Percentiles rank a stretch among this genome's conserved stretches.
Conservation (phyloP, 139 green algal genomes). For the Chlorella sp. region DNA sequence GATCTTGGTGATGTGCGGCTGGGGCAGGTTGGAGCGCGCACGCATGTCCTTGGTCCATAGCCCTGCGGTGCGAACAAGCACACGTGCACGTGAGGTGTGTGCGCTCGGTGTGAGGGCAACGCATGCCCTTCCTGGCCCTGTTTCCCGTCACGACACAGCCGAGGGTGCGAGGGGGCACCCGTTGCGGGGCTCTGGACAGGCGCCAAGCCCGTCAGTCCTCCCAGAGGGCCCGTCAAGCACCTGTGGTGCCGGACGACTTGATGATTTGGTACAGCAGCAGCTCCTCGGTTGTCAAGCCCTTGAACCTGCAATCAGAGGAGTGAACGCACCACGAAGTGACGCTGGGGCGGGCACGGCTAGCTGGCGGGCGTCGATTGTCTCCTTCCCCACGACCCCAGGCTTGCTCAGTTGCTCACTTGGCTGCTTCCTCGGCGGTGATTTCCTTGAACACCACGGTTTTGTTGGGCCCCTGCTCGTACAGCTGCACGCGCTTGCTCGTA, state of each 20-base stretch:
- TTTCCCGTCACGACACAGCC: too few relatives aligned
- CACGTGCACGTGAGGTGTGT: too few relatives aligned
- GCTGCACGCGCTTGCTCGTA: conserved; percentile 17
- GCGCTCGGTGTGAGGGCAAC: too few relatives aligned
- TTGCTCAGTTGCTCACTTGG: conserved; percentile 19
- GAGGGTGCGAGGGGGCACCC: too few relatives aligned
- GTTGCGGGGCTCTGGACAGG: too few relatives aligned
- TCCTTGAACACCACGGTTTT: conserved; percentile 37
- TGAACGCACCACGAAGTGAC: background rate
- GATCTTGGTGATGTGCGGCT: conserved; percentile 87
- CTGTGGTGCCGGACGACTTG: conserved; percentile 48
- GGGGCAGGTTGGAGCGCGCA: conserved; percentile 73
- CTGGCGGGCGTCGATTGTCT: too few relatives aligned
- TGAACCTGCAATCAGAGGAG: conserved; percentile 43
- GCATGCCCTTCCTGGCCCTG: too few relatives aligned
- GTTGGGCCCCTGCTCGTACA: conserved; percentile 16
- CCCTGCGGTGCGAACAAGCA: conserved; percentile 33
- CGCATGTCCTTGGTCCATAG: conserved; percentile 93
- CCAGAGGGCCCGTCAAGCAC: too few relatives aligned
- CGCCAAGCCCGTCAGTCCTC: too few relatives aligned
- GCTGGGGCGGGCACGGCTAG: background rate
- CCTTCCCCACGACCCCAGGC: too few relatives aligned
- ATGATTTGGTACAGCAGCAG: conserved; percentile 87
- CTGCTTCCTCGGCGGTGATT: conserved; percentile 33
- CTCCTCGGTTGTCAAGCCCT: conserved; percentile 77